A percentile compares a stretch with the other conserved stretches of the same genome.
phyloP scores from a whole-genome alignment of 164 flowering plant genomes.

The Stephania cephalantha region DNA sequence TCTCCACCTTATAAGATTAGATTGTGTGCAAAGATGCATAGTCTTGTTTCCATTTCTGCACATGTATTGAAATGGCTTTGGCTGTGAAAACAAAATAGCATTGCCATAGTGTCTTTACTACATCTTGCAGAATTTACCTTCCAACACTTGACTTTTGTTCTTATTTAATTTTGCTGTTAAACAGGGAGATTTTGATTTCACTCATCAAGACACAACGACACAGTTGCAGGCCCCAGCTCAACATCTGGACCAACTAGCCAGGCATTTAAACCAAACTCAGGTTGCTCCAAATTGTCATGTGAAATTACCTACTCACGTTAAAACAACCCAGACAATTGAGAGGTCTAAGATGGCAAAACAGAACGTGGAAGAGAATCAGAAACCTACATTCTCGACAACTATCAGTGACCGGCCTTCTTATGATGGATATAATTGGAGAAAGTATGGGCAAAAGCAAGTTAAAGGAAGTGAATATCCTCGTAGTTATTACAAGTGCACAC shows the following conservation, averaged over 20 bases:
- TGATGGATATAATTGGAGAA: conserved; percentile 96
- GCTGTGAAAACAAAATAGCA: not conserved
- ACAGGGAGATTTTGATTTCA: conserved; percentile 45
- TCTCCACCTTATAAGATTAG: not conserved
- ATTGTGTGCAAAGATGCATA: not conserved
- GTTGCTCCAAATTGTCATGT: conserved; percentile 22
- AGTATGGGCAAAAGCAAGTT: conserved; percentile 97
- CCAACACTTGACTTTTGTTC: not conserved
- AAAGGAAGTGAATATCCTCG: conserved; percentile 94
- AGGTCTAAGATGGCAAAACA: conserved; percentile 24
- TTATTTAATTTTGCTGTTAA: conserved; percentile 9
- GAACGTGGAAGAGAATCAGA: conserved; percentile 37
- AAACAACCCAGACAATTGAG: conserved; percentile 24
- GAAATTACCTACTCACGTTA: conserved; percentile 19
- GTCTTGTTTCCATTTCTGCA: not conserved
- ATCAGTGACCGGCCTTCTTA: conserved; percentile 54
- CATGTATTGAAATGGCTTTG: not conserved
- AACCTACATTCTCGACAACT: conserved; percentile 19
- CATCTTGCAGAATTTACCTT: not conserved
- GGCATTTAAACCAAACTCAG: conserved; percentile 21
- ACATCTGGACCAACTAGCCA: conserved; percentile 22
- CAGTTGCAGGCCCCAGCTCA: conserved; percentile 28
- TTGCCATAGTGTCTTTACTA: not conserved
- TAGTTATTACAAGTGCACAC: conserved; percentile 91
- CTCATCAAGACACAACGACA: conserved; percentile 25